Evolutionary conservation across 1,139 yeast species (phyloP).

Genomic region (Saccharomycopsis hybrid): DNA sequence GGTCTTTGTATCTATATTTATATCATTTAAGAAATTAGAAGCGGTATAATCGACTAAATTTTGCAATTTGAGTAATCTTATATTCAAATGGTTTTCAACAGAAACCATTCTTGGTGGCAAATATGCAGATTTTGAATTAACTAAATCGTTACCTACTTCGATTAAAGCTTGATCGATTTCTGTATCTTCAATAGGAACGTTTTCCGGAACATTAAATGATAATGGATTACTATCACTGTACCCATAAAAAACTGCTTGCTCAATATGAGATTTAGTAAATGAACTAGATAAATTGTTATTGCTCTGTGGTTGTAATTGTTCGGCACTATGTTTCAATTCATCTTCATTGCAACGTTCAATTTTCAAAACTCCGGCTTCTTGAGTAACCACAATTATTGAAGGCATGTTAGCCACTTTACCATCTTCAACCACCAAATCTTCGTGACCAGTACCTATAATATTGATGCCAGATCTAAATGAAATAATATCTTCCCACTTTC

Average conservation of each 20-base stretch:
- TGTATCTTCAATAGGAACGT: conserved; percentile 30
- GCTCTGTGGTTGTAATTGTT: not conserved
- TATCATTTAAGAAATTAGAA: conserved; percentile 39
- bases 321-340: conserved; percentile 19
- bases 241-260: conserved; percentile 70
- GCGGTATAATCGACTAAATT: conserved; percentile 44
- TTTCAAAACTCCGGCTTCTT: conserved; percentile 56
- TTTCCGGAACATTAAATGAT: conserved; percentile 47
- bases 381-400: conserved; percentile 51
- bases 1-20: conserved; percentile 31
- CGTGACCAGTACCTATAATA: conserved; percentile 58
- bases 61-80: conserved; percentile 35
- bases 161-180: conserved; percentile 44
- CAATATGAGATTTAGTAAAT: conserved; percentile 62
- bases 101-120: conserved; percentile 41
- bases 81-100: conserved; percentile 36
- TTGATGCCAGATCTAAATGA: conserved; percentile 48
- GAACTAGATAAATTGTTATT: conserved; percentile 24
- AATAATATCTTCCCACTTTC: conserved; percentile 77
- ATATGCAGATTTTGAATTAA: conserved; percentile 41
- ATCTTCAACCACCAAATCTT: conserved; percentile 29
- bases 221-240: conserved; percentile 42
- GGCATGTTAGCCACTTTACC: conserved; percentile 29
- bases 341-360: conserved; percentile 42
- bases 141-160: conserved; percentile 47